These are phyloP conservation scores for Gentiana macrophylla DNA, from an alignment of 257 asterid genomes.

Conservation along the genomic window DNA sequence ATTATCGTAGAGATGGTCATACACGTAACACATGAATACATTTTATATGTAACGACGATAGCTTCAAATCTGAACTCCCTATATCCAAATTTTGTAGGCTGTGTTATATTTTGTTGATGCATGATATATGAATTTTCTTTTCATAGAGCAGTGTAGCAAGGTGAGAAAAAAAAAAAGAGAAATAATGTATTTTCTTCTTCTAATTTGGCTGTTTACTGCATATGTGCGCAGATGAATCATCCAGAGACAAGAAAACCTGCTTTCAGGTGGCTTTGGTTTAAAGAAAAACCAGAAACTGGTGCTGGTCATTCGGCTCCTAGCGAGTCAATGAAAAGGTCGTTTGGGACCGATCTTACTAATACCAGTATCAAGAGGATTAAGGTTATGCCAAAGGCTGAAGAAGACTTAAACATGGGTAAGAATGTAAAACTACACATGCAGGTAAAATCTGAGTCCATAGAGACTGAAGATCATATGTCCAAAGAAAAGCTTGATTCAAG, in stretches of 20 bases:
- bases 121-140: neutral
- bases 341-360: constrained; percentile 83
- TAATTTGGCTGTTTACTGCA: neutral
- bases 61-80: no score
- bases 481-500: constrained; percentile 15
- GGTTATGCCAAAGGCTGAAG: constrained; percentile 18
- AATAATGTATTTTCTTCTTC: neutral
- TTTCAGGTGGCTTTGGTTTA: constrained; percentile 73
- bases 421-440: constrained; percentile 26
- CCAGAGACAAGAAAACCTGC: constrained; percentile 95
- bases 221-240: constrained; percentile 58
- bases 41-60: no score
- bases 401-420: constrained; percentile 10
- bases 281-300: constrained; percentile 31
- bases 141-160: no score
- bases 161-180: neutral
- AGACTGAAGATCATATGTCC: constrained; percentile 32
- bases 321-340: constrained; percentile 61
- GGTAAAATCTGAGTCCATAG: constrained; percentile 44
- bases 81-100: no score
- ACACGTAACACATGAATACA: no score
- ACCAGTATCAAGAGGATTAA: constrained; percentile 44
- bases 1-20: neutral
- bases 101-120: no score
- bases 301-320: constrained; percentile 17